Base-by-base conservation (phyloP, 192 early-diverging fungal species). In the Coemansia sp. region DNA sequence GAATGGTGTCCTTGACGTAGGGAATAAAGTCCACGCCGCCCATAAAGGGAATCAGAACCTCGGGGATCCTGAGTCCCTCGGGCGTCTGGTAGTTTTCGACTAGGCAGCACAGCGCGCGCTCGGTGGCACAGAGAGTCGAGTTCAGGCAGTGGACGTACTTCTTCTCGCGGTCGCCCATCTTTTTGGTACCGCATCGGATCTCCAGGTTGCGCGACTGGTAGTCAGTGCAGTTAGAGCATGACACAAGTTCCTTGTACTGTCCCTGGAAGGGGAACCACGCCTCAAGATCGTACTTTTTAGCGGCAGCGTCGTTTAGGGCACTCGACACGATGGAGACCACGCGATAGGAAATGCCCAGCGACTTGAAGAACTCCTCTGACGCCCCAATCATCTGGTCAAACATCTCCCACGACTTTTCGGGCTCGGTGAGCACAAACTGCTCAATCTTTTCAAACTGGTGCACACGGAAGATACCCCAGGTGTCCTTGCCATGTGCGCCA, bases 401-500 rank as follows among this genome's bases (percentile, higher is more conserved):
- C 93, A 93, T 93, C 70, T 96, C 96, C 96, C 96, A 98, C 34
- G 91, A 94, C 86, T 97, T 98, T 66, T 95, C 95, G 37, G 97
- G 96, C 65, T 94, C 93, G 9, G 92, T 92, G 60, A 99, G 78
- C 45, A 94, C 92, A 82, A 99, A 98, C 83, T 99, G 97, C 86
- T 99, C 97, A 55, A 99, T 84, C 87, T 99, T 99, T 77, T 99
- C 97, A 72, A 99, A 99, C 88, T 99, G 97, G 82, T 99, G 97
- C 28, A 99, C 96, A 50, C 97, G 92, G 90, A 99, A 99, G 67
- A 97, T 92, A 60, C 97, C 97, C 95, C 94, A 94, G 20, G 93
- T 98, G 73, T 99, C 97, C 65, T 93, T 88, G 55, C 97, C 97
- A 71, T 93, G 92, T 0, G 95, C 93, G 60, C 97, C 97, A 33